phyloP scores from a whole-genome alignment of 2,329 filamentous ascomycete species.

The Coniochaeta sp. region DNA sequence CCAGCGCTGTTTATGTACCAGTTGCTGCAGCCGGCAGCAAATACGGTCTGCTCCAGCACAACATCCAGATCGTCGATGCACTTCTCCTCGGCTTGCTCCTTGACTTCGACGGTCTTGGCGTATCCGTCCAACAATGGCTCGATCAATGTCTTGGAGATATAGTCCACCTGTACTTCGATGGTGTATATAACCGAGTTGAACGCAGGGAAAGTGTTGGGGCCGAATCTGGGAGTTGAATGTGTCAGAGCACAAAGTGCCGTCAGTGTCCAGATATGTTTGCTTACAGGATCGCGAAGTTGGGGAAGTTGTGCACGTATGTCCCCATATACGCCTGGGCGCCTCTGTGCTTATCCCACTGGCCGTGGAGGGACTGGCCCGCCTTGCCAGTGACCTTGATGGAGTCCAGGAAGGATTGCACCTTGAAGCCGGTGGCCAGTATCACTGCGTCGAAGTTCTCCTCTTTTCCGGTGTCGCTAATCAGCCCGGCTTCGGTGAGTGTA shows the following conservation, averaged over 20 bases:
- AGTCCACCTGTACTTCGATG: constrained; percentile 14
- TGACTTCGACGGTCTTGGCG: constrained; percentile 26
- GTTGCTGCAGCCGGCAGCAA: constrained; percentile 29
- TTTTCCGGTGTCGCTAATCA: constrained; percentile 12
- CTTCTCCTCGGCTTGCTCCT: constrained; percentile 22
- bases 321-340: constrained; percentile 23
- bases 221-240: constrained; percentile 7
- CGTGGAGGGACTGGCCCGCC: constrained; percentile 13
- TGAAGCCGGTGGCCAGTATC: constrained; percentile 21
- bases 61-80: constrained; percentile 22
- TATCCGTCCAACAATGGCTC: constrained; percentile 20
- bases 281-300: constrained; percentile 22
- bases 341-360: constrained; percentile 18
- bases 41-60: constrained; percentile 25
- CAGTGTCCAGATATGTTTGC: no score
- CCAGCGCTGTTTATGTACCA: constrained; percentile 29
- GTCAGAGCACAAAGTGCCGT: no score
- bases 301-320: constrained; percentile 21
- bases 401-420: constrained; percentile 16
- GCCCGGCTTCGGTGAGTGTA: constrained; percentile 18
- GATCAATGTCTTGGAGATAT: constrained; percentile 19
- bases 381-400: constrained; percentile 19
- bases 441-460: constrained; percentile 18
- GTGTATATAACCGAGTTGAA: constrained; percentile 14
- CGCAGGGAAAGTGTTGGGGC: constrained; percentile 14